phyloP scores from a whole-genome alignment of 2,329 filamentous ascomycete species.

The Fusarium sp. region DNA sequence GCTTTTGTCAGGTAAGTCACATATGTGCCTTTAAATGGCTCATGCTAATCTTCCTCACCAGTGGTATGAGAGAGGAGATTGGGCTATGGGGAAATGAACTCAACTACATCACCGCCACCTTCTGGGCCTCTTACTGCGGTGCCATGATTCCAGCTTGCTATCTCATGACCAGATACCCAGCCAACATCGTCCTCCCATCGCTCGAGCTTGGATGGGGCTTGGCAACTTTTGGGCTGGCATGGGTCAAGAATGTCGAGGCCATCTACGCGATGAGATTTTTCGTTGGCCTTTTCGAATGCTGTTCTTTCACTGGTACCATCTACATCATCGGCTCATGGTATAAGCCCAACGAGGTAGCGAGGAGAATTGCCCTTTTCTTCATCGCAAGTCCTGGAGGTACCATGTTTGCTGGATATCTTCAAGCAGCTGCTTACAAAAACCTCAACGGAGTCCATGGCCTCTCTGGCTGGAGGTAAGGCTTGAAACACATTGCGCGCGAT shows the following conservation, averaged over 20 bases:
- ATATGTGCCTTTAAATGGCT: slow-evolving; percentile 40
- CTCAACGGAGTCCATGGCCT: slow-evolving; percentile 62
- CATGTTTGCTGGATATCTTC: slow-evolving; percentile 60
- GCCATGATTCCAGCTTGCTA: slow-evolving; percentile 53
- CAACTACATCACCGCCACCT: slow-evolving; percentile 47
- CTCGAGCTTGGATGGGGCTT: slow-evolving; percentile 48
- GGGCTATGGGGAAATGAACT: slow-evolving; percentile 18
- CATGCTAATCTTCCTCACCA: neutral
- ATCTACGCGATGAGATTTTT: slow-evolving; percentile 56
- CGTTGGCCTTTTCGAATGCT: slow-evolving; percentile 50
- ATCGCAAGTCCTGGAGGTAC: slow-evolving; percentile 56
- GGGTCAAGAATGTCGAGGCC: slow-evolving; percentile 48
- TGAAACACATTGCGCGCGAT: slow-evolving; percentile 18
- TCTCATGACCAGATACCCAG: slow-evolving; percentile 39
- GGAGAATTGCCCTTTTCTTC: slow-evolving; percentile 54
- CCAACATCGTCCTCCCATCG: slow-evolving; percentile 46
- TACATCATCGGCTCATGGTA: slow-evolving; percentile 62
- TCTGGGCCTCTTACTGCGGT: slow-evolving; percentile 54
- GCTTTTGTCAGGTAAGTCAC: slow-evolving; percentile 50
- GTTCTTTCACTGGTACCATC: slow-evolving; percentile 49
- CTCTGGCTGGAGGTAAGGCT: slow-evolving; percentile 56
- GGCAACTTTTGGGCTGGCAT: slow-evolving; percentile 45
- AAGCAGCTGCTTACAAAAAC: slow-evolving; percentile 66
- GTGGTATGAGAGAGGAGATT: slow-evolving; percentile 26
- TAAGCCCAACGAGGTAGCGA: slow-evolving; percentile 53